Conservation (phyloP, 164 flowering plant genomes). For the Magnolia officinalis region DNA sequence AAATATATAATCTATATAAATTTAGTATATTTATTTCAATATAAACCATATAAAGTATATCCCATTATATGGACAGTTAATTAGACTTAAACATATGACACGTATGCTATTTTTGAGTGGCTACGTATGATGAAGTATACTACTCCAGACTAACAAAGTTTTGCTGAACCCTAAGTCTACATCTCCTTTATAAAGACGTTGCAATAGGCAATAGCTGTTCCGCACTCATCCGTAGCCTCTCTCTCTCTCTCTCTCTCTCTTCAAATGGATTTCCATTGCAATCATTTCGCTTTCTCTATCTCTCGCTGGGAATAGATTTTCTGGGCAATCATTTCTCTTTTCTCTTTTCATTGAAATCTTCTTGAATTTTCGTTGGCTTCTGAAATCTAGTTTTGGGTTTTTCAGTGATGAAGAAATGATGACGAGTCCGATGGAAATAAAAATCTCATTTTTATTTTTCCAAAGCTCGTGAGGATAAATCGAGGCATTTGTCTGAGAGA, state of each 20-base stretch:
- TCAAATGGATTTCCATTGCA: not conserved
- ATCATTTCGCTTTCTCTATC: too few species aligned
- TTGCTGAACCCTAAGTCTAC: not conserved
- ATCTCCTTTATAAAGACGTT: not conserved
- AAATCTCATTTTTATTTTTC: not conserved
- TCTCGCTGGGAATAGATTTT: not conserved
- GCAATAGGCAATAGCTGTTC: not conserved
- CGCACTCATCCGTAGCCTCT: not conserved
- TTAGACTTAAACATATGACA: too few species aligned
- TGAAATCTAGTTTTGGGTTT: conserved; percentile 8
- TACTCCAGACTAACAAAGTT: not conserved
- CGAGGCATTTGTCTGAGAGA: conserved; percentile 72
- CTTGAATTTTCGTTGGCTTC: not conserved
- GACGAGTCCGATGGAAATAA: conserved; percentile 48
- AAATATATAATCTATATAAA: too few species aligned
- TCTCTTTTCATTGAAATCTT: not conserved
- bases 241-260: not conserved
- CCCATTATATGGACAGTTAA: too few species aligned
- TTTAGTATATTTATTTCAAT: too few species aligned
- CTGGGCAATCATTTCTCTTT: not conserved
- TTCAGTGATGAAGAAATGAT: conserved; percentile 53
- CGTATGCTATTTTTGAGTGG: not conserved
- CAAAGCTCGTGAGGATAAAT: conserved; percentile 37
- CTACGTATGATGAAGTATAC: not conserved
- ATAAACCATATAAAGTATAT: too few species aligned